Percentiles rank a stretch among this genome's conserved stretches.
These are phyloP conservation scores for Prunus mume DNA, from an alignment of 306 rosid genomes.

Conservation along the genomic window DNA sequence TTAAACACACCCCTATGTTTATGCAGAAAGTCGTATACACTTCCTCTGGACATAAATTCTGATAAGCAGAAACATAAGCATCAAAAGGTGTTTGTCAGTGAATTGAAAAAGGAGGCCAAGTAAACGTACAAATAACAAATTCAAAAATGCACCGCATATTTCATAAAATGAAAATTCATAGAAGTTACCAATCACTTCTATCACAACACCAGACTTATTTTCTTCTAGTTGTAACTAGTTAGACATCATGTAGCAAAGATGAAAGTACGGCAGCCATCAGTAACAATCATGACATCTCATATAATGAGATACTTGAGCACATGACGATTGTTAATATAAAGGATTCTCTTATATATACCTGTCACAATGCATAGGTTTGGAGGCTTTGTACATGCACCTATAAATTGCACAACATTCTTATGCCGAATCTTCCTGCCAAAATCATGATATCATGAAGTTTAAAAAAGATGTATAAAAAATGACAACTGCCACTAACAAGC, in stretches of 20 bases:
- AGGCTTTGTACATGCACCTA: slow-evolving; percentile 89
- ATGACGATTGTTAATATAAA: slow-evolving; percentile 10
- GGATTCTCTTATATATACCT: slow-evolving; percentile 48
- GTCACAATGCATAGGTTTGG: slow-evolving; percentile 95
- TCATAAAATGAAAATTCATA: slow-evolving; percentile 11
- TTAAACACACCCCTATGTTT: slow-evolving; percentile 84
- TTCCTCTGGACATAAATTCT: slow-evolving; percentile 98
- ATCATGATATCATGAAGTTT: slow-evolving; percentile 17
- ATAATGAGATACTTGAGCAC: slow-evolving; percentile 13
- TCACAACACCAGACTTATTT: background rate
- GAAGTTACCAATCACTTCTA: slow-evolving; percentile 19
- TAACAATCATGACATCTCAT: slow-evolving; percentile 1
- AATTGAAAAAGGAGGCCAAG: background rate
- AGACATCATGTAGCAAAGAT: background rate
- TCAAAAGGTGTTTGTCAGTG: slow-evolving; percentile 26
- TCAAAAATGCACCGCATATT: slow-evolving; percentile 21
- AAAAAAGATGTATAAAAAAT: background rate
- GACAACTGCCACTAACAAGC: slow-evolving; percentile 22
- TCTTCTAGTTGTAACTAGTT: background rate
- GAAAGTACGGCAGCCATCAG: background rate
- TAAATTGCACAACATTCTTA: slow-evolving; percentile 98
- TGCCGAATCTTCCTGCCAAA: slow-evolving; percentile 90
- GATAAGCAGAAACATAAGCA: slow-evolving; percentile 45
- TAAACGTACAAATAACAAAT: background rate
- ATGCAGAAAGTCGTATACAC: slow-evolving; percentile 93